Percentiles rank a stretch among this genome's conserved stretches.
phyloP scores from a whole-genome alignment of 2,329 filamentous ascomycete genomes.

The Pseudogymnoascus sp. region DNA sequence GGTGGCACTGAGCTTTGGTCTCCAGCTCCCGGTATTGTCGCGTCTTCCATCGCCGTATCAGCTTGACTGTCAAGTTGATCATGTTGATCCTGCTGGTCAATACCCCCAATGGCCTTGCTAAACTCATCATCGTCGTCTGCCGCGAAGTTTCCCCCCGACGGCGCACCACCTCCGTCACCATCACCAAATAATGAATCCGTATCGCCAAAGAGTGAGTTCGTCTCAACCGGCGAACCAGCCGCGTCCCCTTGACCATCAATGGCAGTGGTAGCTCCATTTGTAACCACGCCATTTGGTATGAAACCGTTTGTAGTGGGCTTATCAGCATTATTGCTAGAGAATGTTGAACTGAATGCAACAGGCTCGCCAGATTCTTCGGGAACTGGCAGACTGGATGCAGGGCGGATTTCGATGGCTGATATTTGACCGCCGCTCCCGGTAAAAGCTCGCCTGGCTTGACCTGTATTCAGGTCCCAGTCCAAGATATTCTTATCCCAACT shows the following conservation, averaged over 20 bases:
- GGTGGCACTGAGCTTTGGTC: slow-evolving; percentile 2
- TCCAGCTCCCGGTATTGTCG: slow-evolving; percentile 9
- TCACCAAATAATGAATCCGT: slow-evolving; percentile 86
- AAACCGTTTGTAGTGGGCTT: slow-evolving; percentile 51
- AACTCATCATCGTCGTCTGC: slow-evolving; percentile 84
- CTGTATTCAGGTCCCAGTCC: slow-evolving; percentile 92
- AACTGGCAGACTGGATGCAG: slow-evolving; percentile 66
- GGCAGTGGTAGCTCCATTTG: slow-evolving; percentile 32
- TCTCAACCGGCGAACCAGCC: slow-evolving; percentile 52
- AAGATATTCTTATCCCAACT: slow-evolving; percentile 94
- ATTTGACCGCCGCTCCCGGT: slow-evolving; percentile 76
- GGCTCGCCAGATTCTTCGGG: slow-evolving; percentile 60
- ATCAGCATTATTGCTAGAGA: slow-evolving; percentile 64
- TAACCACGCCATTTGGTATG: slow-evolving; percentile 33
- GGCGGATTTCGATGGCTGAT: slow-evolving; percentile 78
- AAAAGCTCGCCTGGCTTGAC: slow-evolving; percentile 67
- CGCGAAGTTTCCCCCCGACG: slow-evolving; percentile 55
- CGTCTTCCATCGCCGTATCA: slow-evolving; percentile 18
- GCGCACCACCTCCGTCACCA: slow-evolving; percentile 48
- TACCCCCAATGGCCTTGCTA: slow-evolving; percentile 58
- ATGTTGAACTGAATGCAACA: slow-evolving; percentile 54
- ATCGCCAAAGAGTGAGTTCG: slow-evolving; percentile 69
- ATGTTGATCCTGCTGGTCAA: slow-evolving; percentile 24
- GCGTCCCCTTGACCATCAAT: slow-evolving; percentile 47
- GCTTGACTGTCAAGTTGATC: slow-evolving; percentile 3